Base-by-base conservation (phyloP, 73 alveolate genomes). In the Paramecium octaurelia region DNA sequence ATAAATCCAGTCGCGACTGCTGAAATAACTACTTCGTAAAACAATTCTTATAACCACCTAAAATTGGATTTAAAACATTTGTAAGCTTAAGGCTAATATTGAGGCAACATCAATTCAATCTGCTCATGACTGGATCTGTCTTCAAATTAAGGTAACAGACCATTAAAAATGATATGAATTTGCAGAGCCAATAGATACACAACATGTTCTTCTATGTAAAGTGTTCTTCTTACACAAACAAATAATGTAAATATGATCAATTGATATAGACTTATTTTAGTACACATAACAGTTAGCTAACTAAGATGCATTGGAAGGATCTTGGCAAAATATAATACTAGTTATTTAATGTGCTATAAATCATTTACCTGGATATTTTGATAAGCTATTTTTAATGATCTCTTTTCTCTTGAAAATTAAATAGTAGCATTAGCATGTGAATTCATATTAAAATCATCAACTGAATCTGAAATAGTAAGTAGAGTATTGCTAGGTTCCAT, bases 391-490 rank as follows among this genome's bases (percentile, higher is more conserved):
- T 80, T 80, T 36, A 80, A 24, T 10, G 69, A 42, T 38, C 91
- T 46, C 18, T 80, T 80, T 43, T 24, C 48, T 4, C 46, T 80
- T 21, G 31, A 29, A 34, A 80, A 80, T 24, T 42, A 21, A 6
- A 80, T 80, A 21, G 69, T 16, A 18, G 91, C 91, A 20, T 43
- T 38, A 8, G 91, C 69, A 80, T 42, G 73, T 2, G 44, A 42
- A 46, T 43, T 80, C 91, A 80, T 80, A 80, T 80, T 24, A 43
- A 80, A 80, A 80, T 80, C 91, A 44, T 80, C 91, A 42, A 80
- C 73, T 18, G 91, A 80, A 80, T 80, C 91, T 14, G 91, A 80
- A 8, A 80, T 43, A 4, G 91, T 80, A n/a, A 80, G 23, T 11
- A 80, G 73, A 10, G 91, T 80, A 42, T 21, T 43, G 12, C 54